Evolutionary conservation across 1,284 basidiomycete species (phyloP).

Genomic region (Microbotryomycetes sp.): DNA sequence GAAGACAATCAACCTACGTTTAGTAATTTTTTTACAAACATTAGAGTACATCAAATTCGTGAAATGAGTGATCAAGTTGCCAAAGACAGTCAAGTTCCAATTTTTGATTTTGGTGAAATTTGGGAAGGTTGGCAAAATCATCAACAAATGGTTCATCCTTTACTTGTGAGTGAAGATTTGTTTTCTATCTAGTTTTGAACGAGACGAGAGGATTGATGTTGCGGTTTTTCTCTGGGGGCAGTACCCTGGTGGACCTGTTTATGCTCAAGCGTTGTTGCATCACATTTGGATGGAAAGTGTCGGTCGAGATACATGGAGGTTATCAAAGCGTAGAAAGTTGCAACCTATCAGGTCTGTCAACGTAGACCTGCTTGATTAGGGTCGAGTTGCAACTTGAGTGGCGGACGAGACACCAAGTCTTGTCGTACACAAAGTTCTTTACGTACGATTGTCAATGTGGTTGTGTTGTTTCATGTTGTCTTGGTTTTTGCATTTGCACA

Average conservation of each 20-base stretch:
- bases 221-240: constrained; percentile 3
- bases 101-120: constrained; percentile 35
- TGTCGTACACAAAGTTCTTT: too few relatives aligned
- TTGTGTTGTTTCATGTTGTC: too few relatives aligned
- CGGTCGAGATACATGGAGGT: constrained; percentile 29
- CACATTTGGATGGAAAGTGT: constrained; percentile 36
- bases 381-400: too few relatives aligned
- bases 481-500: too few relatives aligned
- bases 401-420: too few relatives aligned
- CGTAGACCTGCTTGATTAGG: not conserved
- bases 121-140: constrained; percentile 38
- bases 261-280: constrained; percentile 33
- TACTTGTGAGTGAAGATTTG: constrained; percentile 20
- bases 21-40: constrained; percentile 37
- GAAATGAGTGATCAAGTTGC: constrained; percentile 35
- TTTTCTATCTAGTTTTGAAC: not conserved
- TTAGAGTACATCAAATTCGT: constrained; percentile 35
- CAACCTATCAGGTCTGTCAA: not conserved
- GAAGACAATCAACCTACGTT: constrained; percentile 21
- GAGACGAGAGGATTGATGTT: not conserved
- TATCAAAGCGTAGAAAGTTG: constrained; percentile 8
- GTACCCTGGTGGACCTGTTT: constrained; percentile 34
- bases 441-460: too few relatives aligned
- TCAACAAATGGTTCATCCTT: constrained; percentile 36
- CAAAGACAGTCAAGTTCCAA: constrained; percentile 25